Evolutionary conservation across 208 protist genomes (phyloP).

Genomic region (Willaertia magna): DNA sequence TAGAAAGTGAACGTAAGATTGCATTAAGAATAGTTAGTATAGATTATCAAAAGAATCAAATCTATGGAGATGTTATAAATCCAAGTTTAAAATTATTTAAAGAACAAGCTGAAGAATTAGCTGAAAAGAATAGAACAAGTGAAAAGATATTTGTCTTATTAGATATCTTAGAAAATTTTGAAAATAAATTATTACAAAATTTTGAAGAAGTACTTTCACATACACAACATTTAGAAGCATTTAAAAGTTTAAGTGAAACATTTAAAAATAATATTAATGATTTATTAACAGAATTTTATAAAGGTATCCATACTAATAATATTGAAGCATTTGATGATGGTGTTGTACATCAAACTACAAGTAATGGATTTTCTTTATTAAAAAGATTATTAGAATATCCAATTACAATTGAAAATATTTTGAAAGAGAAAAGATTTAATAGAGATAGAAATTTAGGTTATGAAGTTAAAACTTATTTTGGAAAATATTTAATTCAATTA

Average conservation of each 20-base stretch:
- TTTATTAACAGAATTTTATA: background rate
- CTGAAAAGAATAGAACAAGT: background rate
- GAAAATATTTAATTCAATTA: background rate
- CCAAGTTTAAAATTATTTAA: background rate
- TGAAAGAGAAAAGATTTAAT: background rate
- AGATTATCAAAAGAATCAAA: background rate
- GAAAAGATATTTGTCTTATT: background rate
- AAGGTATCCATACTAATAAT: background rate
- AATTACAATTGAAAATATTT: background rate
- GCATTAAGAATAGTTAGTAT: background rate
- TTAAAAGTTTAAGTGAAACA: background rate
- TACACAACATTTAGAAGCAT: background rate
- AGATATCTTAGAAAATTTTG: conserved; percentile 3
- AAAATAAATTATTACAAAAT: background rate
- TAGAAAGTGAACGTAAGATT: background rate
- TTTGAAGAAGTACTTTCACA: background rate
- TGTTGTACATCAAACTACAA: background rate
- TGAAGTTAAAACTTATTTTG: background rate
- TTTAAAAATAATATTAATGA: conserved; percentile 6
- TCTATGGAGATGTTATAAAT: background rate
- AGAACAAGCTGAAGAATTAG: background rate
- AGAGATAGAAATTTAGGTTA: background rate
- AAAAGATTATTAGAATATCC: background rate
- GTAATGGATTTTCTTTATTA: background rate
- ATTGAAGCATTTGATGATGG: background rate